Base-by-base conservation (phyloP, 2,329 filamentous ascomycete genomes). In the Fusarium nisikadoi region DNA sequence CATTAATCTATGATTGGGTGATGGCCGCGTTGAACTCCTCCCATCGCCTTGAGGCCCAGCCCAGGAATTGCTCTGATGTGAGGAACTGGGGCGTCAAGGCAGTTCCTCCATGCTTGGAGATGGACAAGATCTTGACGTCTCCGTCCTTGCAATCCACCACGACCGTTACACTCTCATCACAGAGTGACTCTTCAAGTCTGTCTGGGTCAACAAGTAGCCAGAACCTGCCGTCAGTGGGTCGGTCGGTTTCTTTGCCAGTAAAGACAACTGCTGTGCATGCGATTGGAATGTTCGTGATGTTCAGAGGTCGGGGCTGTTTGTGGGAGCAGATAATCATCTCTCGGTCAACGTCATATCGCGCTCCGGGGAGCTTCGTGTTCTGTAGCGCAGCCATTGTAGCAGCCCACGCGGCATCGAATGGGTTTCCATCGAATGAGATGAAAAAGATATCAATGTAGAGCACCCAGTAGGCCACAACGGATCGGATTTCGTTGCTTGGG, bases 401-500 rank as follows among this genome's bases (percentile, higher is more conserved):
- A 2, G 92, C 88, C 95, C 95, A 98, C 0, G 94, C 94, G 2
- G 94, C 93, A 78, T 99, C 95, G 73, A 98, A 95, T 3, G 94
- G 90, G 77, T 96, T 97, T 10, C 95, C 95, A 72, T 97, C 95
- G 54, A 97, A 90, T 1, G 94, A 97, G 74, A 99, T 92, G 83
- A 97, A 96, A 78, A 98, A 89, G n/a, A 98, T 87, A 79, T 98
- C 95, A 73, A 99, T 93, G 81, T 97, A 98, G 25, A 99, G 89
- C 14, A 93, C 91, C 96, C 95, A 99, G 81, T 97, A 98, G 0
- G 92, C 96, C 79, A 93, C 95, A 16, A 95, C 82, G n/a, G 79
- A 79, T 11, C 79, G 80, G 16, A 83, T 80, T 47, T 80, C 83
- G 20, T 76, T 79, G 42, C 79, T 78, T 9, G 82, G 78, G 7